phyloP scores from a whole-genome alignment of 371 early-diverging fungal species.

The Rhizopus microsporus region DNA sequence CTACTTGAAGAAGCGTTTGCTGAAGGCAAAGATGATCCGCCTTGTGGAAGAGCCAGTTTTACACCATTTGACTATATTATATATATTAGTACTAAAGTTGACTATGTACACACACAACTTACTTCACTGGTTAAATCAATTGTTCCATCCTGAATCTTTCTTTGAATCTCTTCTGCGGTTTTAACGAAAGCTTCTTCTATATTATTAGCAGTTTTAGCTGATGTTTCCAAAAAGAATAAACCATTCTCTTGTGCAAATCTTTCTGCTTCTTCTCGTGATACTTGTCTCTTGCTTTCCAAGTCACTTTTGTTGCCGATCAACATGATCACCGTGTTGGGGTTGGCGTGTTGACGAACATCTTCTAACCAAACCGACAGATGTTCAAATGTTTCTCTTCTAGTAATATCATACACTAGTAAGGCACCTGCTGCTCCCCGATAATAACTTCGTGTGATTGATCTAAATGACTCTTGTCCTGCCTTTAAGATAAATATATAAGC shows the following conservation, averaged over 20 bases:
- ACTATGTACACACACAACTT: constrained; percentile 6
- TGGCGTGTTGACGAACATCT: constrained; percentile 86
- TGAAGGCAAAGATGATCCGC: constrained; percentile 50
- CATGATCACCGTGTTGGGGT: constrained; percentile 88
- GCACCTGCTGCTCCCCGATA: constrained; percentile 98
- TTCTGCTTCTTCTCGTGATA: constrained; percentile 87
- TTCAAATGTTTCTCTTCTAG: constrained; percentile 87
- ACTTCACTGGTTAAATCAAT: constrained; percentile 51
- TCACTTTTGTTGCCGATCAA: constrained; percentile 96
- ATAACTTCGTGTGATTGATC: constrained; percentile 95
- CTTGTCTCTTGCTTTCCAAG: constrained; percentile 79
- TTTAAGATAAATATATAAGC: constrained; percentile 11
- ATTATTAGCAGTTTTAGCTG: constrained; percentile 92
- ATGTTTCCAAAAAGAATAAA: constrained; percentile 91
- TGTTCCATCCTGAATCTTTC: constrained; percentile 45
- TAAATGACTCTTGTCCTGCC: constrained; percentile 96
- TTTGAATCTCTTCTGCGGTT: constrained; percentile 45
- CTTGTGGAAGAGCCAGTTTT: constrained; percentile 47
- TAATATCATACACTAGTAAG: constrained; percentile 67
- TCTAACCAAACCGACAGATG: constrained; percentile 92
- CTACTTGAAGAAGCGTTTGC: constrained; percentile 42
- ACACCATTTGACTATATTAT: constrained; percentile 44
- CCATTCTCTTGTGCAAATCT: constrained; percentile 84
- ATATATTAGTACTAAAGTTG: not conserved
- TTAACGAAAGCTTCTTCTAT: constrained; percentile 74